phyloP scores from a whole-genome alignment of 2,329 filamentous ascomycete species.

The Cytospora mali region DNA sequence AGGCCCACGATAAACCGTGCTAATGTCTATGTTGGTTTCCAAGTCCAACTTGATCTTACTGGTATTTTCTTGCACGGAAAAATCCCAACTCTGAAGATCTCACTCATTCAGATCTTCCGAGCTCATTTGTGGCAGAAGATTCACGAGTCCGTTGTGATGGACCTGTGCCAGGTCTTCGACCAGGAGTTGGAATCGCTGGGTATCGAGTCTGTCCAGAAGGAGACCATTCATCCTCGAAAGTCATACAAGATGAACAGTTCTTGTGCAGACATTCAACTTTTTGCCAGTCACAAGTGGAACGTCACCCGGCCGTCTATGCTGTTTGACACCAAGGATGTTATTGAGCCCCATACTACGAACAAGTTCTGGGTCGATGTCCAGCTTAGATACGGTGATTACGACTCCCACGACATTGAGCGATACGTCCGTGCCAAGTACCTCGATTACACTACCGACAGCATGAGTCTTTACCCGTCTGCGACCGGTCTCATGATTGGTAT shows the following conservation, averaged over 20 bases:
- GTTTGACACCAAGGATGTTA: constrained; percentile 94
- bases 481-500: constrained; percentile 98
- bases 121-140: constrained; percentile 99
- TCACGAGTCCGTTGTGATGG: constrained; percentile 95
- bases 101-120: constrained; percentile 97
- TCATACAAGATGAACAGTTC: constrained; percentile 99
- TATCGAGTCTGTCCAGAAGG: constrained; percentile 97
- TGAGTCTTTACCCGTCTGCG: constrained; percentile 96
- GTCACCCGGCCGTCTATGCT: constrained; percentile 90
- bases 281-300: constrained; percentile 98
- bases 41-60: constrained; percentile 95
- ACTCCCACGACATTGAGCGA: constrained; percentile 97
- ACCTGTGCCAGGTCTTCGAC: constrained; percentile 97
- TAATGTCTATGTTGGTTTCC: constrained; percentile 99
- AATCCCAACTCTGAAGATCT: constrained; percentile 97
- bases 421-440: constrained; percentile 98
- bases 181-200: constrained; percentile 94
- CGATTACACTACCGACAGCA: constrained; percentile 97
- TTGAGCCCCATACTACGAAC: constrained; percentile 92
- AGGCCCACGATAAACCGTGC: constrained; percentile 82
- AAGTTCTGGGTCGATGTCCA: constrained; percentile 99
- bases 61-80: constrained; percentile 99
- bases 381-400: constrained; percentile 94
- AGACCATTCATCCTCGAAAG: constrained; percentile 98
- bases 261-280: constrained; percentile 94